These are phyloP conservation scores for Cudoniella acicularis DNA, from an alignment of 495 filamentous ascomycete genomes.

Conservation along the genomic window DNA sequence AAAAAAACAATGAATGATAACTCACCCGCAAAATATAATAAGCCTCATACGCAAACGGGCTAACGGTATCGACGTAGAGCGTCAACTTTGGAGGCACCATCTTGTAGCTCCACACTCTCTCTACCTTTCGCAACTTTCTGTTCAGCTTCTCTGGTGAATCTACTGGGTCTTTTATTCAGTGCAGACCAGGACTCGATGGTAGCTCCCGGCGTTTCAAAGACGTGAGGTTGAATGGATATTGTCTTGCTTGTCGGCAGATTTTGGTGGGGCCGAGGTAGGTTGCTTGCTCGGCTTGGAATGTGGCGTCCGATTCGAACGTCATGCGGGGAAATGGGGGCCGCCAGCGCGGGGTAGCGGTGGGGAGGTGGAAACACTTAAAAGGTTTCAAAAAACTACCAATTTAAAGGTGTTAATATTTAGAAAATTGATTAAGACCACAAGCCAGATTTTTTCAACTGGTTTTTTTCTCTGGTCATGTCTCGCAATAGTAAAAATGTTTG, in stretches of 20 bases:
- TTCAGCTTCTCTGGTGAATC: background rate
- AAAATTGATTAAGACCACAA: too few relatives aligned
- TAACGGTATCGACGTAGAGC: slow-evolving; percentile 65
- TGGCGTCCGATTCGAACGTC: background rate
- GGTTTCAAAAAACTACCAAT: too few relatives aligned
- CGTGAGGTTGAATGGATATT: background rate
- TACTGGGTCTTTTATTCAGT: too few relatives aligned
- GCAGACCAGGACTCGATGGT: too few relatives aligned
- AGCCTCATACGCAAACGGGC: slow-evolving; percentile 67
- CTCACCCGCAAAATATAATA: slow-evolving; percentile 55
- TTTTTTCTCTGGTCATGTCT: too few relatives aligned
- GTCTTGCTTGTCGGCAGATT: background rate
- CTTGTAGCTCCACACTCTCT: slow-evolving; percentile 2
- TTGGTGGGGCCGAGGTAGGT: background rate
- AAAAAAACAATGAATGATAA: too few relatives aligned
- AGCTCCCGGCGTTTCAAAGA: background rate
- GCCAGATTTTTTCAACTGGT: too few relatives aligned
- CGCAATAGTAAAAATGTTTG: too few relatives aligned
- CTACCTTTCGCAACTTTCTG: background rate
- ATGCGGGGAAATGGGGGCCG: slow-evolving; percentile 1
- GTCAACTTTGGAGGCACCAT: slow-evolving; percentile 58
- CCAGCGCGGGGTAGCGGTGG: too few relatives aligned
- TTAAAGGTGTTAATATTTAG: too few relatives aligned
- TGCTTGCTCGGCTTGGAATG: background rate
- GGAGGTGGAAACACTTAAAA: too few relatives aligned